phyloP scores from a whole-genome alignment of 169 alveolate species.

The Cryptosporidium canis region DNA sequence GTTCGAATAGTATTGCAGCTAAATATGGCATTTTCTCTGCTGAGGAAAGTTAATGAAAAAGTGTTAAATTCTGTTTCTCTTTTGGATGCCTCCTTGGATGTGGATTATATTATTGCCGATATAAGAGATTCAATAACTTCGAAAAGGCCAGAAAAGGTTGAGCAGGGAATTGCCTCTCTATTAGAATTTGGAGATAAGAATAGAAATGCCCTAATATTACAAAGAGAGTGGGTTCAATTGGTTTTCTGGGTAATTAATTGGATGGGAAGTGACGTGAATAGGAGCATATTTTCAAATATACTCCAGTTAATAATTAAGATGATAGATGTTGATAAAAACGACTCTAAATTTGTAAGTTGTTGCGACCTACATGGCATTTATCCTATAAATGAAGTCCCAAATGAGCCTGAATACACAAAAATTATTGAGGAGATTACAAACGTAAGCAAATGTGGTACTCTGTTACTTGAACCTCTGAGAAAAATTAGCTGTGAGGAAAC shows the following conservation, averaged over 20 bases:
- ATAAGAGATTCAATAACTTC: conserved; percentile 11
- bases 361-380: neutral
- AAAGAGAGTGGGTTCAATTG: conserved; percentile 53
- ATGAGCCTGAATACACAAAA: neutral
- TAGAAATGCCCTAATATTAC: conserved; percentile 34
- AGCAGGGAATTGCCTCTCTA: conserved; percentile 27
- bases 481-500: conserved; percentile 10
- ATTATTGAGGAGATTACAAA: conserved; percentile 45
- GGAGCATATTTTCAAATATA: conserved; percentile 1
- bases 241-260: conserved; percentile 29
- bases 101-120: conserved; percentile 40
- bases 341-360: neutral
- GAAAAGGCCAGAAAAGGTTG: neutral
- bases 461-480: conserved; percentile 18
- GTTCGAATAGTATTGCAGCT: neutral
- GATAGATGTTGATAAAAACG: neutral
- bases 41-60: conserved; percentile 62
- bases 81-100: conserved; percentile 65
- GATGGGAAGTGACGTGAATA: conserved; percentile 36
- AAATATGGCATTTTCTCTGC: conserved; percentile 63
- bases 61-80: conserved; percentile 56
- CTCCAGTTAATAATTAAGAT: conserved; percentile 40
- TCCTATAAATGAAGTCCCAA: neutral
- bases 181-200: conserved; percentile 48
- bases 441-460: conserved; percentile 40